These are phyloP conservation scores for Jasminum sambac DNA, from an alignment of 257 asterid genomes.

Conservation along the genomic window DNA sequence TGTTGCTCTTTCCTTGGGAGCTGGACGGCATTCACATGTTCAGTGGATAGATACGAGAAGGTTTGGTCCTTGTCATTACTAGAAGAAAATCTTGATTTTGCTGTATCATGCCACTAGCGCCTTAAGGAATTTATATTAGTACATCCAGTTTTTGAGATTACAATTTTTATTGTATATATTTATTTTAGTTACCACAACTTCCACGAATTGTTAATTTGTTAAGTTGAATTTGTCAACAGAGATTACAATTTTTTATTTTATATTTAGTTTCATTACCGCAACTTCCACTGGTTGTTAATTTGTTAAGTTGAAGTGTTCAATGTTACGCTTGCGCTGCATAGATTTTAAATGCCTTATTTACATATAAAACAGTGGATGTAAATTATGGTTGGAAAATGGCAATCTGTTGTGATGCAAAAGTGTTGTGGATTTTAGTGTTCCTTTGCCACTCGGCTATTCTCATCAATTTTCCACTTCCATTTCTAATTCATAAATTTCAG, in stretches of 20 bases:
- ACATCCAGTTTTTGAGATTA: conserved; percentile 15
- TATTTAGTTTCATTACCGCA: background rate
- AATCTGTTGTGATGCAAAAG: background rate
- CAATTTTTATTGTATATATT: background rate
- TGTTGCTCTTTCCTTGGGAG: conserved; percentile 52
- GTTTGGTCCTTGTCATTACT: conserved; percentile 39
- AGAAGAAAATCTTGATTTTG: conserved; percentile 5
- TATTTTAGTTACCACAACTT: background rate
- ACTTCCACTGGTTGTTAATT: conserved; percentile 16
- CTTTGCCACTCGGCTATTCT: conserved; percentile 14
- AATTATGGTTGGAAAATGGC: background rate
- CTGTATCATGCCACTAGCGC: conserved; percentile 10
- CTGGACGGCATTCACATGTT: conserved; percentile 77
- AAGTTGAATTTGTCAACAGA: background rate
- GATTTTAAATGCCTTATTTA: background rate
- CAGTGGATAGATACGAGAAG: conserved; percentile 84
- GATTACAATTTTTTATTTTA: too few species aligned
- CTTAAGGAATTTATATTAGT: conserved; percentile 16
- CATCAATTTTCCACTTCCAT: conserved; percentile 11
- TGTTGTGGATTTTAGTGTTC: background rate
- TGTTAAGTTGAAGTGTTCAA: conserved; percentile 9
- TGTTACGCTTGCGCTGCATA: background rate
- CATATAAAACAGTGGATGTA: background rate
- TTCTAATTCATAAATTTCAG: conserved; percentile 42
- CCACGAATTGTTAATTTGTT: conserved; percentile 17